phyloP scores from a whole-genome alignment of 2,329 filamentous ascomycete genomes.

The Diplodia mutila region DNA sequence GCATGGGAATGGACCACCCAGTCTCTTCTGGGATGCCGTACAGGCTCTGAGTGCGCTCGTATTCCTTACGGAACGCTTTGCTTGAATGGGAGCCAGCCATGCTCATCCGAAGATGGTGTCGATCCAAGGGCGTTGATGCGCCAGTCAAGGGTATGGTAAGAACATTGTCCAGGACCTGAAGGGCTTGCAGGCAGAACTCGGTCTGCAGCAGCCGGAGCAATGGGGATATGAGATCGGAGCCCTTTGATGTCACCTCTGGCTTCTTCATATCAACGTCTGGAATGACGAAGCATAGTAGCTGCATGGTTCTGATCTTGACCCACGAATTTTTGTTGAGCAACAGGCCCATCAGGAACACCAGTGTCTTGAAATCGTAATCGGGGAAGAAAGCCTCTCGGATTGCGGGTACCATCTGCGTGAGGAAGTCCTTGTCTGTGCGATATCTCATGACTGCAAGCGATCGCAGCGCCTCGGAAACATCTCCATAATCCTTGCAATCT shows the following conservation, averaged over 20 bases:
- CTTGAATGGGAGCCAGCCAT: slow-evolving; percentile 86
- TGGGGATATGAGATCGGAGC: slow-evolving; percentile 93
- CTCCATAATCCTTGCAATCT: slow-evolving; percentile 69
- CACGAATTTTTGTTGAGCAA: slow-evolving; percentile 86
- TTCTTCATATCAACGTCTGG: slow-evolving; percentile 93
- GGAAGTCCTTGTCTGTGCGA: slow-evolving; percentile 72
- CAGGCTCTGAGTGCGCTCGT: slow-evolving; percentile 88
- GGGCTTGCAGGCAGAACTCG: slow-evolving; percentile 88
- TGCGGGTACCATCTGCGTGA: slow-evolving; percentile 72
- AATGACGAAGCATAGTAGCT: slow-evolving; percentile 80
- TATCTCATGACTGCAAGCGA: slow-evolving; percentile 71
- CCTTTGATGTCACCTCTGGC: slow-evolving; percentile 84
- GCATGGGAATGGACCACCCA: slow-evolving; percentile 94
- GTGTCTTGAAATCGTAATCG: slow-evolving; percentile 76
- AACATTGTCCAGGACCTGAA: slow-evolving; percentile 90
- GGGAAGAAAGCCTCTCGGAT: slow-evolving; percentile 81
- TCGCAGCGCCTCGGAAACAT: slow-evolving; percentile 70
- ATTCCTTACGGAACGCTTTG: slow-evolving; percentile 86
- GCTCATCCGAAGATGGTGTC: slow-evolving; percentile 94
- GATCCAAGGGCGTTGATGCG: slow-evolving; percentile 77
- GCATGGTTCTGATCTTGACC: slow-evolving; percentile 93
- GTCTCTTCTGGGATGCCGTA: slow-evolving; percentile 96
- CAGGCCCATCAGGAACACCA: slow-evolving; percentile 89
- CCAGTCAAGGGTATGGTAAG: slow-evolving; percentile 79
- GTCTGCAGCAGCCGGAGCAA: slow-evolving; percentile 87